Evolutionary conservation across 148 eudicot genomes (phyloP).

Genomic region (Mesembryanthemum crystallinum): DNA sequence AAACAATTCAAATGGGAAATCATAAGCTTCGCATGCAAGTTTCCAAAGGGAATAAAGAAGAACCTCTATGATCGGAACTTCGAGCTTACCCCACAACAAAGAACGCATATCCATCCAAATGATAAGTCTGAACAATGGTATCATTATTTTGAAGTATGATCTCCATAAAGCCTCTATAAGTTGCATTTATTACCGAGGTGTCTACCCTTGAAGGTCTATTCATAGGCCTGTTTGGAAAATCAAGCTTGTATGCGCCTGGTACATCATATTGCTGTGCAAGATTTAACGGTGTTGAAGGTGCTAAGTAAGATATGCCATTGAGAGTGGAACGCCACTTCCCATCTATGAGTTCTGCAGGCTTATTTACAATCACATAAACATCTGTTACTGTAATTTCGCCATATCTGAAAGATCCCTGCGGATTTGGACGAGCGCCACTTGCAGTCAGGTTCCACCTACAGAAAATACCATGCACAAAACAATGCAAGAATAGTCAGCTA

Average conservation of each 20-base stretch:
- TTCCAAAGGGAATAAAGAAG: neutral
- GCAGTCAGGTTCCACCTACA: constrained; percentile 89
- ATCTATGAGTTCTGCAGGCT: constrained; percentile 69
- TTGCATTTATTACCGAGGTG: constrained; percentile 81
- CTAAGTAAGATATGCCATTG: constrained; percentile 75
- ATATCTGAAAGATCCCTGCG: constrained; percentile 97
- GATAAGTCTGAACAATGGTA: constrained; percentile 73
- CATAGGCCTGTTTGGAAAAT: constrained; percentile 82
- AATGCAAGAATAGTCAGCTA: constrained; percentile 22
- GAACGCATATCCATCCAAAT: constrained; percentile 91
- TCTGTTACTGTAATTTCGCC: constrained; percentile 91
- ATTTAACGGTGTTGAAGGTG: constrained; percentile 83
- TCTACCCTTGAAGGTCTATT: constrained; percentile 76
- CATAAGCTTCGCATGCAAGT: constrained; percentile 12
- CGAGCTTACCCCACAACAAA: constrained; percentile 89
- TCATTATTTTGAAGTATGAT: constrained; percentile 86
- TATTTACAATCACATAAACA: constrained; percentile 67
- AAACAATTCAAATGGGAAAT: constrained; percentile 12
- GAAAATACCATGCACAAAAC: constrained; percentile 15
- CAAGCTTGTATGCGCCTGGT: constrained; percentile 84
- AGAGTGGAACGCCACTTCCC: constrained; percentile 83
- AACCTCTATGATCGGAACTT: neutral
- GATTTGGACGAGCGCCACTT: constrained; percentile 98
- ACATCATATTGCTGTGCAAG: constrained; percentile 85
- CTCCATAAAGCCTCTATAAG: constrained; percentile 87